Evolutionary conservation across 2,329 filamentous ascomycete species (phyloP).

Genomic region (Sphaerulina musiva): DNA sequence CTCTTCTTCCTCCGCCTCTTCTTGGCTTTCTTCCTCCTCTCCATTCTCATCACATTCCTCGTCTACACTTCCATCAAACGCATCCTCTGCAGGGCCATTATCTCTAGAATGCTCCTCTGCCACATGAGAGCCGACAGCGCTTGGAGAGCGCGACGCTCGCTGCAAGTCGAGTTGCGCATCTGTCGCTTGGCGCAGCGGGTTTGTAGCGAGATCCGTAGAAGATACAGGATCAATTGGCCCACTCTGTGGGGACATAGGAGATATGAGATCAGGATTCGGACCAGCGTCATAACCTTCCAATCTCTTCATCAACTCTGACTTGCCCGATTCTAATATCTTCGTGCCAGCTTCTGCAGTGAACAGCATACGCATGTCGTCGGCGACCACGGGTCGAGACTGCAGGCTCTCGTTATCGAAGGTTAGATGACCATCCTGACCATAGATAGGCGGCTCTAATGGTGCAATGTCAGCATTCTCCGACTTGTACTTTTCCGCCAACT

Average conservation of each 20-base stretch:
- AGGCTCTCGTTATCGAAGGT: conserved; percentile 21
- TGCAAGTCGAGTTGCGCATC: neutral
- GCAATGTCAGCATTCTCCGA: conserved; percentile 22
- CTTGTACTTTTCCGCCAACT: conserved; percentile 26
- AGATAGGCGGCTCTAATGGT: conserved; percentile 22
- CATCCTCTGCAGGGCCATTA: conserved; percentile 17
- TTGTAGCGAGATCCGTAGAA: neutral
- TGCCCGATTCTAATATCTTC: conserved; percentile 45
- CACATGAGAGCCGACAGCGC: neutral
- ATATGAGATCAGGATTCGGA: conserved; percentile 8
- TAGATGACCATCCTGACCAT: conserved; percentile 26
- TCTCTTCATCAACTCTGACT: conserved; percentile 47
- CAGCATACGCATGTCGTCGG: conserved; percentile 45
- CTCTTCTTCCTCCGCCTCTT: conserved; percentile 59
- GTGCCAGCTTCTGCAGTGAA: conserved; percentile 45
- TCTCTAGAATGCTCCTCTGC: neutral
- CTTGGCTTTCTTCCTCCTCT: conserved; percentile 55
- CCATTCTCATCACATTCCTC: conserved; percentile 40
- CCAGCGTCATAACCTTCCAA: conserved; percentile 41
- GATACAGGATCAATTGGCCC: neutral
- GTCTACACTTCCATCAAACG: conserved; percentile 16
- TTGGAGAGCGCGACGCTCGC: neutral
- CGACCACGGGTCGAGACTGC: conserved; percentile 20
- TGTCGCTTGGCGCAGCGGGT: neutral
- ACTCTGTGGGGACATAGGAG: conserved; percentile 5